phyloP scores from a whole-genome alignment of 2,329 filamentous ascomycete genomes.

The Ophidiomyces ophidiicola region DNA sequence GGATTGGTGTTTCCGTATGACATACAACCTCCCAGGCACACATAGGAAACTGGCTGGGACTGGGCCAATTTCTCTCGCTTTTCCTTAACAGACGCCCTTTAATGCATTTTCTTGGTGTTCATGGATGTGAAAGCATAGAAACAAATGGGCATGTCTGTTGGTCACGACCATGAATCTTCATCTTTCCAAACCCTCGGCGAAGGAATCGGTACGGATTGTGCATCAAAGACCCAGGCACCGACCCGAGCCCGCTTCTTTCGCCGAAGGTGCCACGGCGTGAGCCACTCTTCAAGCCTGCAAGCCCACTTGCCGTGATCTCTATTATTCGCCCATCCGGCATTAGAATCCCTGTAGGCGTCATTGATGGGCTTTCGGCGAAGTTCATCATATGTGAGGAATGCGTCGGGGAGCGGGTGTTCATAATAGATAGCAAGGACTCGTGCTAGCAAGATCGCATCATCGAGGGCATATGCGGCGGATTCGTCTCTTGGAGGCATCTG shows the following conservation, averaged over 20 bases:
- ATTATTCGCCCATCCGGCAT: conserved; percentile 30
- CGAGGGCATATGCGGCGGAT: conserved; percentile 34
- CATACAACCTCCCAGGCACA: no score
- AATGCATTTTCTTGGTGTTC: neutral
- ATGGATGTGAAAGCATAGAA: neutral
- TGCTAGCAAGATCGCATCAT: conserved; percentile 35
- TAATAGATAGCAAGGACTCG: conserved; percentile 28
- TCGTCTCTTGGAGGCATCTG: conserved; percentile 39
- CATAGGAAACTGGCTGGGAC: neutral
- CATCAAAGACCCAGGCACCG: conserved; percentile 28
- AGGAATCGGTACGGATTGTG: conserved; percentile 25
- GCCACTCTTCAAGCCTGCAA: conserved; percentile 29
- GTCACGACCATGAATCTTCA: neutral
- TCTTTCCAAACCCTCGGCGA: conserved; percentile 12
- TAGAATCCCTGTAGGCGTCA: conserved; percentile 30
- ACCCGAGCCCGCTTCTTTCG: conserved; percentile 20
- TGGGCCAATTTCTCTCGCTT: neutral
- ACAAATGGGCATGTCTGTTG: neutral
- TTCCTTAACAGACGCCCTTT: conserved; percentile 1
- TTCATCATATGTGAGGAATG: conserved; percentile 30
- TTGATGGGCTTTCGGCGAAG: conserved; percentile 29
- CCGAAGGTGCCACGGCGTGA: conserved; percentile 27
- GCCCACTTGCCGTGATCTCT: conserved; percentile 29
- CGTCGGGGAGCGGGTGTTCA: conserved; percentile 22
- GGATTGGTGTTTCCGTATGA: no score